Conservation (phyloP, 2,329 filamentous ascomycete species). For the Colletotrichum tofieldiae region DNA sequence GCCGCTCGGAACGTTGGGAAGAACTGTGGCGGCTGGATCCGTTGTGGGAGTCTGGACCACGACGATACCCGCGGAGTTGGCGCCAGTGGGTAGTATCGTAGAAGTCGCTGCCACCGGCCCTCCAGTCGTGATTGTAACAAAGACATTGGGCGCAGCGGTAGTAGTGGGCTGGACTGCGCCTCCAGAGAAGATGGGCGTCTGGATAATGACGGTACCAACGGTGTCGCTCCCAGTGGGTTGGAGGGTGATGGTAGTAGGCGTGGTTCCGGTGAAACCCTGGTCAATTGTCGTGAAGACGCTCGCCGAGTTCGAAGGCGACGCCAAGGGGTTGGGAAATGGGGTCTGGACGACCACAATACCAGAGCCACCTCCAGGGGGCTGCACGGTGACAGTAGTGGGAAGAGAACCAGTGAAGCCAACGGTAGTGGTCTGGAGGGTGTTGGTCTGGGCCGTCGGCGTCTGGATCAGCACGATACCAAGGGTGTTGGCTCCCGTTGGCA, state of each 20-base stretch:
- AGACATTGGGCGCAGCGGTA: constrained; percentile 4
- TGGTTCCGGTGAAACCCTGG: constrained; percentile 30
- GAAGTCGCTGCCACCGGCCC: constrained; percentile 25
- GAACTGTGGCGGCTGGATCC: not conserved
- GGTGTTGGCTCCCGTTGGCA: constrained; percentile 19
- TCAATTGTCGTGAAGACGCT: constrained; percentile 26
- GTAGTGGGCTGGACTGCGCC: not conserved
- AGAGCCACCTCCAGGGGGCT: constrained; percentile 30
- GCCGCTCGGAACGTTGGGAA: constrained; percentile 11
- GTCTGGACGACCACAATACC: constrained; percentile 40
- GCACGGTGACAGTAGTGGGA: constrained; percentile 29
- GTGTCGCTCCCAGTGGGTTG: constrained; percentile 20
- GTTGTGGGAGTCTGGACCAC: constrained; percentile 33
- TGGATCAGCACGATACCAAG: constrained; percentile 34
- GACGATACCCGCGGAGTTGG: constrained; percentile 16
- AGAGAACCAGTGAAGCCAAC: constrained; percentile 30
- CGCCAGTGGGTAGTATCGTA: constrained; percentile 26
- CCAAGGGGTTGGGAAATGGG: constrained; percentile 14
- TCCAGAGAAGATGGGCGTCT: constrained; percentile 35
- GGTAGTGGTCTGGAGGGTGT: constrained; percentile 24
- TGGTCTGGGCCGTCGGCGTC: constrained; percentile 27
- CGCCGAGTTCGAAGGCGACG: not conserved
- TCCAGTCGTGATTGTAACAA: constrained; percentile 29
- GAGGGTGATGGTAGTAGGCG: constrained; percentile 26
- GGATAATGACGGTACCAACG: constrained; percentile 32